Evolutionary conservation across 148 eudicot genomes (phyloP), one percentile per base, ranked within the genome.

Genomic region (Nepenthes gracilis): DNA sequence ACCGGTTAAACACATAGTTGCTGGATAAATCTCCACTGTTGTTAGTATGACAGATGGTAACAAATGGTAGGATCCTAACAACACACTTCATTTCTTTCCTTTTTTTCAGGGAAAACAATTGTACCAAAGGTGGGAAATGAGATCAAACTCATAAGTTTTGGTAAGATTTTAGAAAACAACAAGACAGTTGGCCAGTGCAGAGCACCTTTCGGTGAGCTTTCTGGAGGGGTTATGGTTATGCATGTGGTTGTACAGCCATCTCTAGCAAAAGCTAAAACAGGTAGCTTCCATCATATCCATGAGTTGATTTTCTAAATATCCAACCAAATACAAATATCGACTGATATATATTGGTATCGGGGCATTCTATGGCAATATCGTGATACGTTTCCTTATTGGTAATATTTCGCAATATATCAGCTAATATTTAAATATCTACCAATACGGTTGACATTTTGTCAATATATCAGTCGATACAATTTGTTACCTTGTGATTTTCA

Each of bases 231-330:
- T 63, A 83, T 88, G 70, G 85, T 87, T 47, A 92, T 91, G 97
- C 97, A 91, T 72, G 96, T 90, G 72, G 97, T 91, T 64, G 93
- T 91, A 72, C 97, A 91, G 65, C 96, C 93, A 50, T 78, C 94
- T 54, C 67, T 81, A 68, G 77, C 94, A 59, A 91, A 88, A 80
- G 76, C 83, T 35, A 92, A 92, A 76, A 74, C 94, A 85, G 97
- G 97, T 88, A 67, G 37, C 40, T 54, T 64, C 55, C 11, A 8
- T 63, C 55, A 2, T 56, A 54, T 65, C 47, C 66, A 14, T n/a
- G 43, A 12, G 10, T 15, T 15, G 57, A 14, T 55, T 55, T 49
- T 49, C 13, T 49, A 10, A 10, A 2, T 49, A 11, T 49, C 15
- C 53, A 49, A 33, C 23, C 23, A 23, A 23, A 23, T 23, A 23